phyloP scores from a whole-genome alignment of 2,329 filamentous ascomycete species.

The Monilinia vaccinii-corymbosi region DNA sequence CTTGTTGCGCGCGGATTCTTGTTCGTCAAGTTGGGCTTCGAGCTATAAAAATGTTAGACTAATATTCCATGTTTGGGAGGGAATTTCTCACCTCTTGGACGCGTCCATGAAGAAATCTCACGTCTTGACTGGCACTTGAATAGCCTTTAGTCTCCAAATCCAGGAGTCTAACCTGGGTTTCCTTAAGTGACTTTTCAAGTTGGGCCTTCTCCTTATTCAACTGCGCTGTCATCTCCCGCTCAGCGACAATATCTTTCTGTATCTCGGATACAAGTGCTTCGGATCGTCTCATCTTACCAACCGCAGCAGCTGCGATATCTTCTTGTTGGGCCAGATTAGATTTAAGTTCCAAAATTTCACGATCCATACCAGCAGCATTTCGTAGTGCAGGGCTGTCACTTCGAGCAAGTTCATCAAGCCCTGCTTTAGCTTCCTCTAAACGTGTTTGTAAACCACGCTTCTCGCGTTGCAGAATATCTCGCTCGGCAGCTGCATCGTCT shows the following conservation, averaged over 20 bases:
- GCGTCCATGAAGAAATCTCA: conserved; percentile 86
- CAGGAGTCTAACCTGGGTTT: conserved; percentile 80
- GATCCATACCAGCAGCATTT: conserved; percentile 81
- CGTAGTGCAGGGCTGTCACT: conserved; percentile 82
- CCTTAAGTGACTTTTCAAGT: conserved; percentile 83
- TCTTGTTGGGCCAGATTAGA: conserved; percentile 84
- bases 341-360: conserved; percentile 82
- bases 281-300: conserved; percentile 94
- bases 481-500: conserved; percentile 78
- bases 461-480: conserved; percentile 76
- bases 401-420: conserved; percentile 77
- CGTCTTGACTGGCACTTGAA: conserved; percentile 86
- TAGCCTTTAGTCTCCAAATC: conserved; percentile 97
- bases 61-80: not conserved
- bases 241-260: conserved; percentile 82
- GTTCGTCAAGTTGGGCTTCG: conserved; percentile 75
- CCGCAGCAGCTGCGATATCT: conserved; percentile 81
- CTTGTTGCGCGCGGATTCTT: conserved; percentile 68
- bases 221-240: conserved; percentile 72
- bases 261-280: conserved; percentile 81
- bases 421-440: conserved; percentile 76
- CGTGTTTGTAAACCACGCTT: conserved; percentile 83
- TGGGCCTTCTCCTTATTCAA: conserved; percentile 84
- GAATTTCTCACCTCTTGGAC: conserved; percentile 74
- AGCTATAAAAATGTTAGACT: conserved; percentile 47